Conservation (phyloP, 805 yeast species). For the Sungouiozyma intestinalis region DNA sequence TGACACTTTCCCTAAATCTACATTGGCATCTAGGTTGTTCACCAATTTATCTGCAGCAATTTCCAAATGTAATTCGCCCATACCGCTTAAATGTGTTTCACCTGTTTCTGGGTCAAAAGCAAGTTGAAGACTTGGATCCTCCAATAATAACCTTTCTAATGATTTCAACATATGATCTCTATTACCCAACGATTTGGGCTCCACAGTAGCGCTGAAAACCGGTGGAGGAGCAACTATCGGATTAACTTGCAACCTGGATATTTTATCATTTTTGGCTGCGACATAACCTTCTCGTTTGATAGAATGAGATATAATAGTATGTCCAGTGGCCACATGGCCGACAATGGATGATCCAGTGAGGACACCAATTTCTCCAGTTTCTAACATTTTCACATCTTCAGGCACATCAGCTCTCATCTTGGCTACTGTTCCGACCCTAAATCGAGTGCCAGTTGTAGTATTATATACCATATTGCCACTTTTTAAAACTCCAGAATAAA, state of each 20-base stretch:
- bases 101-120: conserved; percentile 71
- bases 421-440: conserved; percentile 57
- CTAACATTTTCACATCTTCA: conserved; percentile 51
- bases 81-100: conserved; percentile 90
- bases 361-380: conserved; percentile 86
- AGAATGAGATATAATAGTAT: conserved; percentile 64
- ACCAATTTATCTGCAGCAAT: conserved; percentile 71
- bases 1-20: conserved; percentile 70
- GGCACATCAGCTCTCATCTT: conserved; percentile 86
- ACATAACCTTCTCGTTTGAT: conserved; percentile 41
- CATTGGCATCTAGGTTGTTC: conserved; percentile 74
- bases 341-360: conserved; percentile 28
- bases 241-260: conserved; percentile 39
- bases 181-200: conserved; percentile 78
- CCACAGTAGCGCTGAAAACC: conserved; percentile 75
- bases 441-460: conserved; percentile 56
- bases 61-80: conserved; percentile 95
- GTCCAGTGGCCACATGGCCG: conserved; percentile 77
- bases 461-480: conserved; percentile 55
- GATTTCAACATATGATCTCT: conserved; percentile 62
- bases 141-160: conserved; percentile 54
- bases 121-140: conserved; percentile 80
- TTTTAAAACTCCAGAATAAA: conserved; percentile 69
- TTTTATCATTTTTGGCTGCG: conserved; percentile 30
- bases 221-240: conserved; percentile 89